Evolutionary conservation across 2,329 filamentous ascomycete species (phyloP).

Genomic region (Aaosphaeria pasadenensis): DNA sequence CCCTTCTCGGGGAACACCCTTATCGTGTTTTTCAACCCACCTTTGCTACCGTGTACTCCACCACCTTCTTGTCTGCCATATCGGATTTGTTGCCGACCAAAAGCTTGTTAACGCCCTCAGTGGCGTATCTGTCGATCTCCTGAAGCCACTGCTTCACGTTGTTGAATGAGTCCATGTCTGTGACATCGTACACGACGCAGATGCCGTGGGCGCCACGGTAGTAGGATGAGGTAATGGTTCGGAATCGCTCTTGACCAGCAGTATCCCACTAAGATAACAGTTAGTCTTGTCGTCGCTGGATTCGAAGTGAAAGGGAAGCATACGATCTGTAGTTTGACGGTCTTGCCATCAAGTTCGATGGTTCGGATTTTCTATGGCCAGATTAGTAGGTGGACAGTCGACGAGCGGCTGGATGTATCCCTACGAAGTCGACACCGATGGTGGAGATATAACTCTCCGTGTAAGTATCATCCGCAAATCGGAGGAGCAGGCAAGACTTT

Average conservation of each 20-base stretch:
- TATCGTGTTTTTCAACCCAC: conserved; percentile 50
- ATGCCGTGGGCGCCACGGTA: conserved; percentile 99
- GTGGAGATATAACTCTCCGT: conserved; percentile 99
- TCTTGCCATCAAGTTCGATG: conserved; percentile 99
- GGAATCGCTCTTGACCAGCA: conserved; percentile 97
- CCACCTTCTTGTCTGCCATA: conserved; percentile 99
- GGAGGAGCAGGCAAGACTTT: conserved; percentile 97
- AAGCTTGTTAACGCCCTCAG: conserved; percentile 98
- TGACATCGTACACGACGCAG: conserved; percentile 99
- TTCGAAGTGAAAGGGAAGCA: conserved; percentile 3
- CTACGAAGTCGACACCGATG: conserved; percentile 89
- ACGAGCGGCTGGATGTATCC: conserved; percentile 28
- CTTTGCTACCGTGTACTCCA: conserved; percentile 99
- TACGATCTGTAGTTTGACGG: conserved; percentile 96
- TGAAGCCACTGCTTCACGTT: conserved; percentile 99
- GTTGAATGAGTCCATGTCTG: conserved; percentile 99
- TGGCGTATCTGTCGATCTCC: conserved; percentile 98
- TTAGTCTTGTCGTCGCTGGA: background rate
- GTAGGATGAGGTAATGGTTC: conserved; percentile 99
- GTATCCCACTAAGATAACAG: conserved; percentile 79
- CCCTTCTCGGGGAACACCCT: too few relatives aligned
- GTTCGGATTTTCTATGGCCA: conserved; percentile 89
- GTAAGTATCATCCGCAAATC: conserved; percentile 89
- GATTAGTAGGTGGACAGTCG: conserved; percentile 26
- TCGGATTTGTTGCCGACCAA: conserved; percentile 99